These are phyloP conservation scores for Delphinella strobiligena DNA, from an alignment of 2,329 filamentous ascomycete genomes.

Conservation along the genomic window DNA sequence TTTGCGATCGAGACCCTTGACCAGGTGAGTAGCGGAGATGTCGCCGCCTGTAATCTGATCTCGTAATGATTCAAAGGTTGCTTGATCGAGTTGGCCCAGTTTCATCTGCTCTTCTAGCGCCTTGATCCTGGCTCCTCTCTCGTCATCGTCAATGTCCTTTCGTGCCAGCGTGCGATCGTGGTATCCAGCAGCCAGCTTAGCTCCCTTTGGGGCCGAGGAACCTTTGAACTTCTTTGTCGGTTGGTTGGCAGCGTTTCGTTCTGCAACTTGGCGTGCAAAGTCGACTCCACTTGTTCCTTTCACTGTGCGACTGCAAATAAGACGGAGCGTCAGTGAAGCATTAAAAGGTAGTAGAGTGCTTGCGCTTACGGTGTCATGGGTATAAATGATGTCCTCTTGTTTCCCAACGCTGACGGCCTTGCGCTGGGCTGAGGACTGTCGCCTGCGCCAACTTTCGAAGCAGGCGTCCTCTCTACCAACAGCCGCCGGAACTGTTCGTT, in stretches of 20 bases:
- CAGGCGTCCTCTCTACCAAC: slow-evolving; percentile 46
- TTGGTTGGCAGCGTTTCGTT: slow-evolving; percentile 45
- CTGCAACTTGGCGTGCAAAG: slow-evolving; percentile 75
- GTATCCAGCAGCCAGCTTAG: slow-evolving; percentile 68
- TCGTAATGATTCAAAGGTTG: slow-evolving; percentile 63
- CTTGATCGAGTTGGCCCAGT: slow-evolving; percentile 69
- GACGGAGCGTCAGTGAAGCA: too few species aligned
- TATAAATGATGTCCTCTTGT: slow-evolving; percentile 37
- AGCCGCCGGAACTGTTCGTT: slow-evolving; percentile 89
- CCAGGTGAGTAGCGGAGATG: slow-evolving; percentile 66
- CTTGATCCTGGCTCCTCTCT: slow-evolving; percentile 55
- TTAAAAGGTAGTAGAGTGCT: too few species aligned
- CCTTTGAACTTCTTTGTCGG: slow-evolving; percentile 65
- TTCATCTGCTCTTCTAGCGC: slow-evolving; percentile 74
- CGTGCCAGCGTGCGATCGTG: slow-evolving; percentile 65
- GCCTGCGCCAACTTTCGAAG: slow-evolving; percentile 21
- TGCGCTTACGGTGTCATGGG: slow-evolving; percentile 96
- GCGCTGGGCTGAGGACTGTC: slow-evolving; percentile 22
- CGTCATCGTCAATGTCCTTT: slow-evolving; percentile 38
- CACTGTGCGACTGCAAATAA: too few species aligned
- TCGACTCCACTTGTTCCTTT: slow-evolving; percentile 44
- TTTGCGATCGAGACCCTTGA: slow-evolving; percentile 85
- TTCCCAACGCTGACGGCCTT: slow-evolving; percentile 16
- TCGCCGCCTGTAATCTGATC: slow-evolving; percentile 74
- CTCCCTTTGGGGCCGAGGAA: slow-evolving; percentile 65